Evolutionary conservation across 257 asterid species (phyloP).

Genomic region (Gentiana straminea): DNA sequence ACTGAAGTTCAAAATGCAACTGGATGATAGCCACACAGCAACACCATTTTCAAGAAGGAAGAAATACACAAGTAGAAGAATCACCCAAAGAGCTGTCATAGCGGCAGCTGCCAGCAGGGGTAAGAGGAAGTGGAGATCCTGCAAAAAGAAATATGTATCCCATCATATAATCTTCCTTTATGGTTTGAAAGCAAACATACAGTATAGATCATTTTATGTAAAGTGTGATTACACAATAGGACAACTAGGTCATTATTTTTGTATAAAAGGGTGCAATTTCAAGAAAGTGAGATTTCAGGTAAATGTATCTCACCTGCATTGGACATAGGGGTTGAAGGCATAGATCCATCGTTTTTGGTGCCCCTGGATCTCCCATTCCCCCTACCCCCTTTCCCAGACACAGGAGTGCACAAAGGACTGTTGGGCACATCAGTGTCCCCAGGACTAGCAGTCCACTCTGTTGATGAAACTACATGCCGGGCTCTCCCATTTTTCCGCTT

Average conservation of each 20-base stretch:
- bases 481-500: conserved; percentile 54
- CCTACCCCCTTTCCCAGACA: conserved; percentile 69
- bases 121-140: conserved; percentile 80
- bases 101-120: conserved; percentile 94
- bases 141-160: conserved; percentile 17
- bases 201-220: background rate
- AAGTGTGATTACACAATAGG: background rate
- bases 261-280: background rate
- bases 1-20: background rate
- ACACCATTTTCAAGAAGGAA: background rate
- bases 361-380: conserved; percentile 43
- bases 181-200: background rate
- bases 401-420: conserved; percentile 65
- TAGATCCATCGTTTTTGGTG: conserved; percentile 46
- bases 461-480: conserved; percentile 36
- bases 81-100: conserved; percentile 86
- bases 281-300: background rate
- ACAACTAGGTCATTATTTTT: background rate
- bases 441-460: conserved; percentile 43
- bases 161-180: background rate
- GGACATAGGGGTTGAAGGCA: conserved; percentile 53
- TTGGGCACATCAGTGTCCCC: conserved; percentile 26
- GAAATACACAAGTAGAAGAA: conserved; percentile 1
- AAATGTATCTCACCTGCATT: conserved; percentile 36
- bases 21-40: background rate